A percentile compares a stretch with the other conserved stretches of the same genome.
Conservation (phyloP, 192 early-diverging fungal genomes). For the Podila clonocystis region DNA sequence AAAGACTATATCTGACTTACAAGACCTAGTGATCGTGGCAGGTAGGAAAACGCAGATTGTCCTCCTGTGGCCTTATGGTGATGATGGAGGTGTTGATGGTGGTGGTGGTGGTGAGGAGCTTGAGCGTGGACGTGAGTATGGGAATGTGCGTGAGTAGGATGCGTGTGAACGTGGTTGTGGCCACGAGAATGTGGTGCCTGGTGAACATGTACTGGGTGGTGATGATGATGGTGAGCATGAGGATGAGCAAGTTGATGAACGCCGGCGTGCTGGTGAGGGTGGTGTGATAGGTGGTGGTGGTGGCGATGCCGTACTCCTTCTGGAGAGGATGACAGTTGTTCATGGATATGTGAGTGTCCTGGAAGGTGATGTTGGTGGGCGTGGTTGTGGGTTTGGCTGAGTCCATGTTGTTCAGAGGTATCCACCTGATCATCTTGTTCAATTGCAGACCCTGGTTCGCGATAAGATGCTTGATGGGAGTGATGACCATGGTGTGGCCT, state of each 20-base stretch:
- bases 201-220: slow-evolving; percentile 1
- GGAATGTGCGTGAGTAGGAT: neutral
- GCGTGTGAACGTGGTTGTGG: neutral
- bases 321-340: neutral
- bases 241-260: slow-evolving; percentile 7
- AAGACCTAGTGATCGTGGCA: slow-evolving; percentile 32
- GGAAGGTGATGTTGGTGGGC: neutral
- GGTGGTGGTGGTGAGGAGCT: slow-evolving; percentile 31
- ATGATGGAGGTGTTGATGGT: slow-evolving; percentile 10
- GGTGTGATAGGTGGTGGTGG: slow-evolving; percentile 1
- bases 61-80: neutral
- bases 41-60: slow-evolving; percentile 39
- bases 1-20: slow-evolving; percentile 13
- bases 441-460: too few relatives aligned
- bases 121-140: neutral
- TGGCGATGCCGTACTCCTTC: neutral
- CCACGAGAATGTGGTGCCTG: neutral
- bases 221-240: slow-evolving; percentile 7
- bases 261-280: slow-evolving; percentile 6
- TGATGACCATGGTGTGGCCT: too few relatives aligned
- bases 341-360: neutral
- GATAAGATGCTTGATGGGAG: too few relatives aligned
- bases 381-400: neutral
- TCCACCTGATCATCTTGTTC: too few relatives aligned
- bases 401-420: too few relatives aligned